Evolutionary conservation across 495 filamentous ascomycete species (phyloP), one percentile per base, ranked within the genome.

Genomic region (Penicillium lagena): DNA sequence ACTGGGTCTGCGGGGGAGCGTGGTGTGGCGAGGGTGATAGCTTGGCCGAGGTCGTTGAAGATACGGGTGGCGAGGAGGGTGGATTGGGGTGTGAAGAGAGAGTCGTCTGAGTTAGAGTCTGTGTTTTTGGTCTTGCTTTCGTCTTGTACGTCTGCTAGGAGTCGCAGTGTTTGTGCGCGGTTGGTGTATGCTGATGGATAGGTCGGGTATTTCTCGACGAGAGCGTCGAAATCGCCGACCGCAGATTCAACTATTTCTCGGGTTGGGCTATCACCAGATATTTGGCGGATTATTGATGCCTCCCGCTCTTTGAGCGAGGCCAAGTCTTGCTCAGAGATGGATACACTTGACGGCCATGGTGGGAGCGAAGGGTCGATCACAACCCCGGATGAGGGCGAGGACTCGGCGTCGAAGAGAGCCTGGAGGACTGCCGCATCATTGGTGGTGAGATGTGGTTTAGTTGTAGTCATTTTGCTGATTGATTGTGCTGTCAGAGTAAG

Each of bases 101-200:
- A 40, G 5, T 52, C 49, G 8, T 51, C 47, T 14, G 29, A 32
- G 15, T 35, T 27, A 38, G 32, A 11, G 12, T 54, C 52, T 8
- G 29, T 29, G 2, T 37, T 31, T 28, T 46, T 11, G n/a, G 12
- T 27, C n/a, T 50, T 15, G 12, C 15, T 51, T 12, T 50, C 37
- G 27, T 46, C 28, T 10, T 42, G 36, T 7, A 50, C 12, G 14
- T 69, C 59, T 12, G 63, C 55, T 1, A 71, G 60, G 44, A 86
- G 66, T 7, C 89, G 74, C 0, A 80, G 51, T 11, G 81, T 76
- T 50, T 93, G 88, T 5, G 86, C 88, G 35, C 86, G 75, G 58
- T 95, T 95, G 48, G 84, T 85, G 48, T 80, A 78, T 1, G 79
- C 85, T 37, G 82, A 81, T 2, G 88, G 86, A 53, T 93, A 94